Evolutionary conservation across 371 early-diverging fungal species (phyloP).

Genomic region (Chytridium lagenaria): DNA sequence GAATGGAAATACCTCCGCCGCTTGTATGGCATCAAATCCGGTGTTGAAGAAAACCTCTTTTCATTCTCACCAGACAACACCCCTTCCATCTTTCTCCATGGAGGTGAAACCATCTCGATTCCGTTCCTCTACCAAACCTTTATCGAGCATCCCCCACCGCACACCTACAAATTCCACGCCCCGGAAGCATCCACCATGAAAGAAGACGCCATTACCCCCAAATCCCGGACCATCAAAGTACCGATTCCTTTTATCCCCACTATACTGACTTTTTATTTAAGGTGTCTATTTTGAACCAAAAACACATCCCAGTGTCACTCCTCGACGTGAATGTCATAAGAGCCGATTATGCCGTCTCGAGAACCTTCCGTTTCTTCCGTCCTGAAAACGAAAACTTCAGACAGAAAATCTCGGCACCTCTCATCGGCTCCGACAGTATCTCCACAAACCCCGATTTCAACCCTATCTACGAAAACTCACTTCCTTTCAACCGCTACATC

Average conservation of each 20-base stretch:
- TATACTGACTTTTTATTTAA: background rate
- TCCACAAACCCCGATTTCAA: conserved; percentile 3
- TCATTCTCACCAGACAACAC: conserved; percentile 36
- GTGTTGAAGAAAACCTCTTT: conserved; percentile 39
- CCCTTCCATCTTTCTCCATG: conserved; percentile 40
- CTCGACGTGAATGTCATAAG: conserved; percentile 46
- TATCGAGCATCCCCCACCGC: conserved; percentile 18
- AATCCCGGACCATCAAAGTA: conserved; percentile 33
- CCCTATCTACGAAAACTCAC: conserved; percentile 20
- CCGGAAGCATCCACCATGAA: background rate
- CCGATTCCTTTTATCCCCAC: background rate
- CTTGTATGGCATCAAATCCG: conserved; percentile 37
- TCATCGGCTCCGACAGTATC: conserved; percentile 6
- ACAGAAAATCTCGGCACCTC: conserved; percentile 33
- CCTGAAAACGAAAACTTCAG: conserved; percentile 53
- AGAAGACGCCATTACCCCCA: background rate
- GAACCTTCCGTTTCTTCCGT: conserved; percentile 47
- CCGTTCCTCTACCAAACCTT: conserved; percentile 60
- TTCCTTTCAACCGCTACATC: conserved; percentile 32
- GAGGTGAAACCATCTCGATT: conserved; percentile 49
- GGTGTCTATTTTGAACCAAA: conserved; percentile 32
- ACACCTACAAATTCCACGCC: background rate
- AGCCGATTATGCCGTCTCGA: conserved; percentile 40
- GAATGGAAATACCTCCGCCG: conserved; percentile 51
- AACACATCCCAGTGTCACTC: conserved; percentile 42